A percentile compares a stretch with the other conserved stretches of the same genome.
Conservation (phyloP, 306 rosid genomes). For the Rubus idaeus region DNA sequence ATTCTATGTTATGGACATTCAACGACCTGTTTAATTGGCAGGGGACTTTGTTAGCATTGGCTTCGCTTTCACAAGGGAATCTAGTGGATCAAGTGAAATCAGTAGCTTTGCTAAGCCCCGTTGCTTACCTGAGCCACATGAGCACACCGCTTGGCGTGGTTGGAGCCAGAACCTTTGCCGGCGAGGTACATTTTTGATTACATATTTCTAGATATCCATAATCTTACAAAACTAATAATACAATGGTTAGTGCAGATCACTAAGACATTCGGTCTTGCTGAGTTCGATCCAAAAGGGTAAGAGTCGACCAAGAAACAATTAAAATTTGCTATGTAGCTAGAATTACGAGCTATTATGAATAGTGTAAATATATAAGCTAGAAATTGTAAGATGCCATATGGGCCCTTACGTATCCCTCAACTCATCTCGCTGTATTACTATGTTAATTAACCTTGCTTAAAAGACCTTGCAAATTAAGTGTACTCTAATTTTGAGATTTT, state of each 20-base stretch:
- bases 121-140: slow-evolving; percentile 81
- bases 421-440: too few species aligned
- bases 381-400: too few species aligned
- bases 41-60: slow-evolving; percentile 76
- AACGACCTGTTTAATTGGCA: slow-evolving; percentile 29
- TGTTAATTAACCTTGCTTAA: neutral
- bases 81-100: slow-evolving; percentile 61
- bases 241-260: slow-evolving; percentile 41
- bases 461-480: neutral
- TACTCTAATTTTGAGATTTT: slow-evolving; percentile 7
- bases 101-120: slow-evolving; percentile 73
- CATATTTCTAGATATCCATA: neutral
- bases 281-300: slow-evolving; percentile 75
- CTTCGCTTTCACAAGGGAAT: slow-evolving; percentile 69
- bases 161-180: slow-evolving; percentile 61
- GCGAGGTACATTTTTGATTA: slow-evolving; percentile 45
- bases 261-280: slow-evolving; percentile 54
- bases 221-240: neutral
- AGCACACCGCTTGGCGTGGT: slow-evolving; percentile 51
- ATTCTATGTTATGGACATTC: neutral
- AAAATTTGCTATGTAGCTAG: too few species aligned
- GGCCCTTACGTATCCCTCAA: too few species aligned
- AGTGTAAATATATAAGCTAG: too few species aligned
- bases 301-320: slow-evolving; percentile 2
- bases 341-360: too few species aligned